Evolutionary conservation across 2,329 filamentous ascomycete species (phyloP), one percentile per base, ranked within the genome.

Genomic region (Trichoderma gracile): DNA sequence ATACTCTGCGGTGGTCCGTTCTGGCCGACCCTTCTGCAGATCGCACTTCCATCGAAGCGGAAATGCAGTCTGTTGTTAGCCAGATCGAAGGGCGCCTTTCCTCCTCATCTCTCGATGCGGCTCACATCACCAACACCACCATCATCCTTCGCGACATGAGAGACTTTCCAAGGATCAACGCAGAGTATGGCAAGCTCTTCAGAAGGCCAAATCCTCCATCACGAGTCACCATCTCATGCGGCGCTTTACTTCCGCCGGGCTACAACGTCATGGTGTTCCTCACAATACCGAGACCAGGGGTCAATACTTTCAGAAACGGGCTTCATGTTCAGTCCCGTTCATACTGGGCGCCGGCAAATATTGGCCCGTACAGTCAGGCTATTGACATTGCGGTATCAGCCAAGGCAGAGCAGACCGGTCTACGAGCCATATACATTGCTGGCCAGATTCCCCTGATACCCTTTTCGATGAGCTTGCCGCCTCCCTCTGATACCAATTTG

Each of bases 261-360:
- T 78, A 82, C 57, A 82, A 88, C 65, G 84, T 89, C 59, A 77
- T 91, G 17, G 83, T 94, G 67, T 80, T 82, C 68, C 73, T 86
- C 45, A 78, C 78, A 1, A 73, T 80, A 3, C 78, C 80, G 25
- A 67, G 72, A 1, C 66, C 66, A 2, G 66, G 75, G 23, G 64
- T 67, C 9, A 66, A 59, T 5, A 60, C 61, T n/a, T 70, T 73
- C 38, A 76, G 90, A 77, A 81, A 82, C 58, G 86, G 86, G 0
- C 83, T 98, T 1, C 95, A 99, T 75, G 93, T 99, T 6, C 95
- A 98, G 77, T 93, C 91, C 3, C 83, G 91, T 45, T 96, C 92
- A 12, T 98, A 98, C 81, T 99, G 95, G 95, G 95, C 95, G 0
- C 95, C 95, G 0, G 94, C 95, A 21, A 98, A 98, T 73, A 98